Percentiles rank a stretch among this genome's conserved stretches.
Evolutionary conservation across 108 stramenopile genomes (phyloP).

Genomic region (Nitzschia inconspicua): DNA sequence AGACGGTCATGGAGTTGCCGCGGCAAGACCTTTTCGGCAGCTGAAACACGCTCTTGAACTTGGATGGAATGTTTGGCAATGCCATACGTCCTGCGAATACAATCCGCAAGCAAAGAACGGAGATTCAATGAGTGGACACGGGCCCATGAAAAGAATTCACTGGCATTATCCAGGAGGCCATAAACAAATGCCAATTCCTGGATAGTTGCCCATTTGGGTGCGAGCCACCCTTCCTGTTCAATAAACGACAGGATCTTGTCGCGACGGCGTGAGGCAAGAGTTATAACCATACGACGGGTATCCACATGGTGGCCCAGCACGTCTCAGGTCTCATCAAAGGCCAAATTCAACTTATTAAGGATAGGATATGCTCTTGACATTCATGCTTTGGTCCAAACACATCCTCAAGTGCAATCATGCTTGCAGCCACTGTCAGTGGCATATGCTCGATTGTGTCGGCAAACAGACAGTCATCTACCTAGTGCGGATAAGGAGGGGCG

Average conservation of each 20-base stretch:
- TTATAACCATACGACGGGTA: neutral
- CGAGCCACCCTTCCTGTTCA: neutral
- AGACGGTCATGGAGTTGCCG: no score
- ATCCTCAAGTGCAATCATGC: constrained; percentile 1
- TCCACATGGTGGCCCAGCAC: neutral
- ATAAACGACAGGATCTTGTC: constrained; percentile 8
- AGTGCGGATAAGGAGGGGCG: neutral
- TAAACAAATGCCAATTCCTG: no score
- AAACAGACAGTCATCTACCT: constrained; percentile 11
- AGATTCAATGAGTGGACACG: no score
- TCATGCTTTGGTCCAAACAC: neutral
- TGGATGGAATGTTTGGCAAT: no score
- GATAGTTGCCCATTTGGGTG: no score
- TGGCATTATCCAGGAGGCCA: no score
- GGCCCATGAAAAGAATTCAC: no score
- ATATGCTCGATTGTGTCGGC: neutral
- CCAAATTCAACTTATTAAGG: neutral
- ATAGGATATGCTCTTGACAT: neutral
- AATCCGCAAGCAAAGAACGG: no score
- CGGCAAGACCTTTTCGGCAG: no score
- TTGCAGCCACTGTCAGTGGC: constrained; percentile 1
- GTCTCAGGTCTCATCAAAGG: neutral
- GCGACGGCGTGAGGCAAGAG: neutral
- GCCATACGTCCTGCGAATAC: no score
- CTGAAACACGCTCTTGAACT: no score